phyloP scores from a whole-genome alignment of 1,284 basidiomycete species.

The Microbotryum scabiosae region DNA sequence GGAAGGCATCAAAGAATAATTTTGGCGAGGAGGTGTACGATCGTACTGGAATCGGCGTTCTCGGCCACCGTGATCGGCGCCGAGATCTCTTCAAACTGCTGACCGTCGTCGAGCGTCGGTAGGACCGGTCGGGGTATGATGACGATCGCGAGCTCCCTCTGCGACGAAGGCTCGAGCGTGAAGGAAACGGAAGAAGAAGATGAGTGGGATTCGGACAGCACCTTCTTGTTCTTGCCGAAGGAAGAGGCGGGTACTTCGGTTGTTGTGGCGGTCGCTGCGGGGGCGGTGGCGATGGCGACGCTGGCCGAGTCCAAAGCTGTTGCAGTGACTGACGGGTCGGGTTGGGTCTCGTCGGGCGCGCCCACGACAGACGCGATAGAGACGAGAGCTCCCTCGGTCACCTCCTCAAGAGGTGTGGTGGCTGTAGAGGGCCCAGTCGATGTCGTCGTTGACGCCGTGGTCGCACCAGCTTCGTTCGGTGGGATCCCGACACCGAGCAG shows the following conservation, averaged over 20 bases:
- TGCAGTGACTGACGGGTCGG: neutral
- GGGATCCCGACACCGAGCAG: slow-evolving; percentile 42
- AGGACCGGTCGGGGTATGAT: neutral
- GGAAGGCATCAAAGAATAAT: too few species aligned
- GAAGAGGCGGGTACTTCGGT: neutral
- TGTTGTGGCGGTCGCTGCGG: neutral
- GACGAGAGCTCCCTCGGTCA: neutral
- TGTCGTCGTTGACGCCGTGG: neutral
- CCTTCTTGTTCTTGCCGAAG: neutral
- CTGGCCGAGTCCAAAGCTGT: neutral
- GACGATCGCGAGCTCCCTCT: slow-evolving; percentile 1
- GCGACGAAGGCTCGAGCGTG: slow-evolving; percentile 7
- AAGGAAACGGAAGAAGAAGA: slow-evolving; percentile 2
- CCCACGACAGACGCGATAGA: neutral
- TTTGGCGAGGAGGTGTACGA: neutral
- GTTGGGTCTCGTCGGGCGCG: neutral
- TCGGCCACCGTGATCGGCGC: slow-evolving; percentile 2
- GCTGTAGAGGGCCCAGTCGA: neutral
- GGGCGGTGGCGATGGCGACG: neutral
- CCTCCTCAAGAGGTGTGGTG: neutral
- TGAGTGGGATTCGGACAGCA: neutral
- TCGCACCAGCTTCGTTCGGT: slow-evolving; percentile 3
- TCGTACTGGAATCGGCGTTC: slow-evolving; percentile 2
- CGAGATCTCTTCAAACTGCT: slow-evolving; percentile 1
- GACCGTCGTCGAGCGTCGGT: neutral